phyloP scores from a whole-genome alignment of 2,329 filamentous ascomycete genomes.

The Diaporthe citriasiana region DNA sequence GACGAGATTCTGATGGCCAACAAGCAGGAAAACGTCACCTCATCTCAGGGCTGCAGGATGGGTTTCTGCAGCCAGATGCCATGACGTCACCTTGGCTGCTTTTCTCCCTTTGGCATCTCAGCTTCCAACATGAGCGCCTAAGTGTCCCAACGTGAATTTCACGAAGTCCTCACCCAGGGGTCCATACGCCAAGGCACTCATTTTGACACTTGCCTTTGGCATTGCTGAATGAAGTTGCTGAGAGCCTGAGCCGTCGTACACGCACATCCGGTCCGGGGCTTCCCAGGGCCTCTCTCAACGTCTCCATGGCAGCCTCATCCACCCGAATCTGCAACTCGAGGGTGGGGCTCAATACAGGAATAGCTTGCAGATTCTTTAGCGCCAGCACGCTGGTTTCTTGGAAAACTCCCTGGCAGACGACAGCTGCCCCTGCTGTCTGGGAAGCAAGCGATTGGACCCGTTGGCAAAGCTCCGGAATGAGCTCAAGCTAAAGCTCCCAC shows the following conservation, averaged over 20 bases:
- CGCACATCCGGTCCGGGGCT: neutral
- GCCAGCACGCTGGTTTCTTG: constrained; percentile 18
- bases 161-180: neutral
- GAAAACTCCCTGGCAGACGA: constrained; percentile 22
- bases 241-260: neutral
- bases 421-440: constrained; percentile 28
- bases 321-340: neutral
- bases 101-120: neutral
- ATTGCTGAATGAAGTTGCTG: neutral
- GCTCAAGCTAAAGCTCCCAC: constrained; percentile 8
- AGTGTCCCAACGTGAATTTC: neutral
- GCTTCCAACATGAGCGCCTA: neutral
- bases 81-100: constrained; percentile 16
- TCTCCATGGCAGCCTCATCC: neutral
- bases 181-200: constrained; percentile 13
- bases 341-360: constrained; percentile 10
- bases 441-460: constrained; percentile 25
- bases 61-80: neutral
- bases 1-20: neutral
- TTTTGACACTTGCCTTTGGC: neutral
- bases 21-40: constrained; percentile 17
- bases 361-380: constrained; percentile 29
- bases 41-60: constrained; percentile 13
- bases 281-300: neutral
- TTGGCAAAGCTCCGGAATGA: constrained; percentile 16